phyloP scores from a whole-genome alignment of 1,284 basidiomycete species.

The Irpex sp. region DNA sequence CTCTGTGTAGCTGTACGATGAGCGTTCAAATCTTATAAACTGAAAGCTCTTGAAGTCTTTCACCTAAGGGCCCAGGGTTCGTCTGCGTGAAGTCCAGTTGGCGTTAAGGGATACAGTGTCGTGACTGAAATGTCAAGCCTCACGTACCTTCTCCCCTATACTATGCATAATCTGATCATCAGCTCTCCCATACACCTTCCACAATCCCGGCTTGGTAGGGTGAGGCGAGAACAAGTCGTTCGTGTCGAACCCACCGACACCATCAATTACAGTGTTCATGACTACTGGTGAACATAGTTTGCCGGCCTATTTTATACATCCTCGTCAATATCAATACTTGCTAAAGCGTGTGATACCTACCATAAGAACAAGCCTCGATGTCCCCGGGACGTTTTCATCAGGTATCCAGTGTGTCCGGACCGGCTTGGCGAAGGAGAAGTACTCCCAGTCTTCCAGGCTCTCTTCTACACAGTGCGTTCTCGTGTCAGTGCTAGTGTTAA shows the following conservation, averaged over 20 bases:
- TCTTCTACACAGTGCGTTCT: no score
- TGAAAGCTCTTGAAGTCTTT: not conserved
- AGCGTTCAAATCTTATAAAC: not conserved
- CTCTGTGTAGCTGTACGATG: slow-evolving; percentile 20
- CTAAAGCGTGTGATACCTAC: no score
- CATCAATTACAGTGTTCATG: slow-evolving; percentile 25
- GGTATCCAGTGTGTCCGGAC: no score
- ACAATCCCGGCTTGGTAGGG: slow-evolving; percentile 36
- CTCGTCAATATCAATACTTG: no score
- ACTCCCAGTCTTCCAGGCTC: no score
- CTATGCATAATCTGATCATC: slow-evolving; percentile 47
- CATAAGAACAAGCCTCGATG: no score
- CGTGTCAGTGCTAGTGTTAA: no score
- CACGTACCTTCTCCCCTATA: slow-evolving; percentile 39
- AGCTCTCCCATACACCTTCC: slow-evolving; percentile 39
- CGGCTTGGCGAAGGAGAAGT: no score
- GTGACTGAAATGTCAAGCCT: not conserved
- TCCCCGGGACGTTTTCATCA: no score
- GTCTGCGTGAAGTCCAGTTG: slow-evolving; percentile 24
- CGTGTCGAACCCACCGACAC: slow-evolving; percentile 26
- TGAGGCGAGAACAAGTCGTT: slow-evolving; percentile 43
- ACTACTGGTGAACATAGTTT: slow-evolving; percentile 13
- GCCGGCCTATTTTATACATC: not conserved
- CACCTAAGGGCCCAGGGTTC: slow-evolving; percentile 40
- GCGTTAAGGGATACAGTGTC: not conserved